Percentiles rank a stretch among this genome's conserved stretches.
phyloP scores from a whole-genome alignment of 306 rosid genomes.

The Myrica gale region DNA sequence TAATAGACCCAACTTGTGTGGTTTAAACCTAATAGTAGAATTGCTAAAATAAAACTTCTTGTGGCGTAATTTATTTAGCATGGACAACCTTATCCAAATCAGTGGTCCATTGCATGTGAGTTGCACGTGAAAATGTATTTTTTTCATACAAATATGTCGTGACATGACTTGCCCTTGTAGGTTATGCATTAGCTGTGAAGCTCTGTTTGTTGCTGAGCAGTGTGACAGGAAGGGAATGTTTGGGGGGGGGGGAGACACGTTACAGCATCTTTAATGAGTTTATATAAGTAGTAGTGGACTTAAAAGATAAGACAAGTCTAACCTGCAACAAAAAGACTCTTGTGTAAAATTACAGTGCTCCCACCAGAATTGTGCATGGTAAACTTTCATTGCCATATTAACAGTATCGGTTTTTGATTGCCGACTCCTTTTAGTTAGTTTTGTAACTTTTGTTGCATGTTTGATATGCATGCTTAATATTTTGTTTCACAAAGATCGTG shows the following conservation, averaged over 20 bases:
- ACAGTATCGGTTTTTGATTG: not conserved
- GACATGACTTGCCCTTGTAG: conserved; percentile 19
- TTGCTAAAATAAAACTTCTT: not conserved
- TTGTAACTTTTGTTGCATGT: not conserved
- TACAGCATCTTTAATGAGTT: not conserved
- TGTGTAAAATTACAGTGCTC: not conserved
- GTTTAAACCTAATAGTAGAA: not conserved
- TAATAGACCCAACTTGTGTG: not conserved
- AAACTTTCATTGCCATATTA: not conserved
- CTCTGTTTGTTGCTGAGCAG: conserved; percentile 8
- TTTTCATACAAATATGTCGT: conserved; percentile 9
- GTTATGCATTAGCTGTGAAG: conserved; percentile 13
- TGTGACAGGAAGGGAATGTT: not conserved
- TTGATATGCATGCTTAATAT: not conserved
- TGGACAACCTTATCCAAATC: not conserved
- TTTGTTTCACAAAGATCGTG: conserved; percentile 27
- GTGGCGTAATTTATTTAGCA: not conserved
- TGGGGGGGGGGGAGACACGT: not conserved
- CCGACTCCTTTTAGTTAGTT: not conserved
- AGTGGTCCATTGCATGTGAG: not conserved
- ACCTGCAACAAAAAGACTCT: not conserved
- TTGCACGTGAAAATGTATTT: conserved; percentile 18
- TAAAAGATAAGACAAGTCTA: not conserved
- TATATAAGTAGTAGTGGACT: not conserved
- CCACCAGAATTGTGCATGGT: not conserved